Percentiles rank a stretch among this genome's conserved stretches.
These are phyloP conservation scores for Oxyria digyna DNA, from an alignment of 148 eudicot species.

Conservation along the genomic window DNA sequence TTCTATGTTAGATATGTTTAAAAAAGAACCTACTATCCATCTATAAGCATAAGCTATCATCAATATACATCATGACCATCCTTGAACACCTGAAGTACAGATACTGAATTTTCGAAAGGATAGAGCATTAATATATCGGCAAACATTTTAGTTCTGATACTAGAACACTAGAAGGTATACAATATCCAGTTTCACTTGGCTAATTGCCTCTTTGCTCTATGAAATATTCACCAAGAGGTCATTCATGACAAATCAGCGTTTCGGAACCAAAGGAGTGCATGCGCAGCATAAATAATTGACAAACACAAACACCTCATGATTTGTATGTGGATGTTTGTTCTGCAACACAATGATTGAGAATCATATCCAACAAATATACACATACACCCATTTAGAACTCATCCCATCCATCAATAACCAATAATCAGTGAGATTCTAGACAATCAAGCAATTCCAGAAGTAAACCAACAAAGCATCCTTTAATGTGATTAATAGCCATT, in stretches of 20 bases:
- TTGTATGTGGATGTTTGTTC: neutral
- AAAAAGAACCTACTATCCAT: neutral
- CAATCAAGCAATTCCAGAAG: slow-evolving; percentile 14
- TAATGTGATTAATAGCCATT: slow-evolving; percentile 17
- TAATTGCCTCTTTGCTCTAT: neutral
- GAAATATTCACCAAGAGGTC: neutral
- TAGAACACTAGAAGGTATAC: neutral
- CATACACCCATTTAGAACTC: neutral
- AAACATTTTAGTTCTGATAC: neutral
- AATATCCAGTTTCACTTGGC: neutral
- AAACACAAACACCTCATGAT: neutral
- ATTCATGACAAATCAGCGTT: neutral
- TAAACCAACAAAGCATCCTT: slow-evolving; percentile 16
- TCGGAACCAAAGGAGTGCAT: neutral
- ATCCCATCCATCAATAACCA: slow-evolving; percentile 1
- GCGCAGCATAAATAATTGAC: neutral
- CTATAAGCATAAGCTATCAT: neutral
- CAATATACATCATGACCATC: neutral
- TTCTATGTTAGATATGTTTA: neutral
- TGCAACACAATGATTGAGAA: neutral
- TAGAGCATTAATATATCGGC: neutral
- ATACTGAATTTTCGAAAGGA: neutral
- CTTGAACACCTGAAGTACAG: neutral
- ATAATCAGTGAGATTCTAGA: neutral
- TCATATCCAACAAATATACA: neutral